A percentile compares a stretch with the other conserved stretches of the same genome.
Conservation (phyloP, 805 yeast genomes). For the Schwanniomyces pseudopolymorphus region DNA sequence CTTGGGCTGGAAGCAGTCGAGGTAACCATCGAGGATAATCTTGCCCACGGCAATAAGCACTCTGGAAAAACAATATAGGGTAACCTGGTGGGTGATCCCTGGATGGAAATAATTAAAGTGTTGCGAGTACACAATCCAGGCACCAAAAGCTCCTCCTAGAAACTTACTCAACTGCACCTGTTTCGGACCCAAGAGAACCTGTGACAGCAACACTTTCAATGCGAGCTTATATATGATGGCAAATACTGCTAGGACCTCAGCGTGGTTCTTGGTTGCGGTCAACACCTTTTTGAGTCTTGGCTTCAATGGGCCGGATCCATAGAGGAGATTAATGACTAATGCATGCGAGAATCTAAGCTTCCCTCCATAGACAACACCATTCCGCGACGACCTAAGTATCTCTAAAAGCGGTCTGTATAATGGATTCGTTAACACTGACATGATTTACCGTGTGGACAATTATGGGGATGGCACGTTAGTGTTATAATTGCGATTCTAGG, state of each 20-base stretch:
- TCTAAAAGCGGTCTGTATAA: conserved; percentile 34
- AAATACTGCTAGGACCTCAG: conserved; percentile 53
- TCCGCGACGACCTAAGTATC: conserved; percentile 35
- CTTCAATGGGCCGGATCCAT: conserved; percentile 48
- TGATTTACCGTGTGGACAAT: not conserved
- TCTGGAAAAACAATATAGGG: conserved; percentile 70
- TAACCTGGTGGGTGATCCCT: conserved; percentile 68
- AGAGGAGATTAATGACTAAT: conserved; percentile 57
- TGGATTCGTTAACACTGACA: conserved; percentile 24
- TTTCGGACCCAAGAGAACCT: conserved; percentile 32
- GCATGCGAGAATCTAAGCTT: conserved; percentile 64
- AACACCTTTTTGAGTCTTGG: conserved; percentile 48
- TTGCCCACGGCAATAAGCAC: conserved; percentile 63
- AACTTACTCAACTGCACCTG: conserved; percentile 28
- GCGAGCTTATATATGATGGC: conserved; percentile 52
- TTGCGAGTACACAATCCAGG: conserved; percentile 45
- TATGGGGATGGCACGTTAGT: no score
- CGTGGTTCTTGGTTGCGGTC: conserved; percentile 55
- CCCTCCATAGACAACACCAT: conserved; percentile 61
- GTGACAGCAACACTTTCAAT: conserved; percentile 28
- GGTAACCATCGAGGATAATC: conserved; percentile 40
- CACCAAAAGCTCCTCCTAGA: conserved; percentile 39
- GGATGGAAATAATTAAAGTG: conserved; percentile 44
- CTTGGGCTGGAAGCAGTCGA: conserved; percentile 35
- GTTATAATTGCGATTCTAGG: no score